Evolutionary conservation across 805 yeast species (phyloP), one percentile per base, ranked within the genome.

Genomic region (Yamadazyma sp.): DNA sequence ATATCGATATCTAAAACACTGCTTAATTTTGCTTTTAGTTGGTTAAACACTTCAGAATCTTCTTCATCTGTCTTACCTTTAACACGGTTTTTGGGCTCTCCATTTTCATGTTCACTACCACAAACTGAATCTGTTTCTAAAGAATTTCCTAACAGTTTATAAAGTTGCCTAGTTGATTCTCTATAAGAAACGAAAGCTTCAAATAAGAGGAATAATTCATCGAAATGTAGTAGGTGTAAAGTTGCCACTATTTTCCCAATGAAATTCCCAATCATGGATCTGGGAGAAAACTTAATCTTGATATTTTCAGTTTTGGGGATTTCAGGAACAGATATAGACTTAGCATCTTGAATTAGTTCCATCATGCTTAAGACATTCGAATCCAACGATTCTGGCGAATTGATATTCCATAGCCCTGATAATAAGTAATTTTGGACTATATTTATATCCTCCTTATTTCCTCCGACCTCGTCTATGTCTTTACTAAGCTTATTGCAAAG

Each of bases 341-440:
- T 32, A 30, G 27, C 12, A 13, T 42, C 23, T n/a, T 43, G 36
- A 21, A 47, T 30, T 32, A 28, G 18, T 5, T 16, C 14, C 24
- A 28, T 35, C 28, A 30, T 25, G 11, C 33, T 33, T 27, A 39
- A 16, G 3, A 41, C 39, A 23, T 23, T 27, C 10, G 27, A 23
- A 40, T 71, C 70, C 24, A 79, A 56, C 3, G 58, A 55, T 40
- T 79, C 83, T 11, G 76, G 59, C 0, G 76, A 64, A 12, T 63
- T 50, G 30, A 79, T 55, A 1, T 55, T 48, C 81, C 82, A 77
- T 2, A 76, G 26, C 3, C 60, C 25, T 14, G 35, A 19, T 14
- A 44, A 23, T 7, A 44, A 27, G 4, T 31, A 21, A 6, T 25
- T 26, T 15, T 36, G 28, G 10, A 38, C 12, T 8, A n/a, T 24